phyloP scores from a whole-genome alignment of 73 alveolate species.

The Paramecium primaurelia region DNA sequence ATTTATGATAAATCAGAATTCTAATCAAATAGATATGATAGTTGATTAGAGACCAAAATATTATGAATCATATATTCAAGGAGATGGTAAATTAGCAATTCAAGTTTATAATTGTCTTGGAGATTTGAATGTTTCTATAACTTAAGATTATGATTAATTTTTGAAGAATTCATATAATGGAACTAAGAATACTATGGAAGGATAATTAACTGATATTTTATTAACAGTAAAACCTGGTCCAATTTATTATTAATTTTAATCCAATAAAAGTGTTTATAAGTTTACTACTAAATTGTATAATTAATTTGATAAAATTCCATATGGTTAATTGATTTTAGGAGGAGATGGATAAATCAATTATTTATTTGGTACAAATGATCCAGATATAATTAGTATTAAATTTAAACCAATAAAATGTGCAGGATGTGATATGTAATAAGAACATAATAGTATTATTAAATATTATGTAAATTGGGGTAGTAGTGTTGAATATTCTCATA shows the following conservation, averaged over 20 bases:
- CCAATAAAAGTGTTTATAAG: not conserved
- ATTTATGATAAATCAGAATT: not conserved
- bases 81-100: not conserved
- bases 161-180: not conserved
- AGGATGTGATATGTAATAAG: not conserved
- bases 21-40: not conserved
- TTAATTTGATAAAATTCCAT: not conserved
- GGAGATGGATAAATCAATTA: slow-evolving; percentile 23
- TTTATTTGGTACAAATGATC: not conserved
- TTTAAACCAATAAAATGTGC: not conserved
- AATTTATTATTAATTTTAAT: not conserved
- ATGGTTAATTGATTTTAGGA: not conserved
- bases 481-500: not conserved
- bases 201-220: not conserved
- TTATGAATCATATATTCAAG: not conserved
- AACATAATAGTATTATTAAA: not conserved
- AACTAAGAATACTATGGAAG: not conserved
- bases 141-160: not conserved
- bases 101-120: slow-evolving; percentile 21
- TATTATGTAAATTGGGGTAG: slow-evolving; percentile 9
- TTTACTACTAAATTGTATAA: not conserved
- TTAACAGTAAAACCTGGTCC: slow-evolving; percentile 9
- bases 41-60: not conserved
- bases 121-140: not conserved
- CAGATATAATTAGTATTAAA: not conserved